phyloP scores from a whole-genome alignment of 208 protist genomes.

The Leishmania tropica region DNA sequence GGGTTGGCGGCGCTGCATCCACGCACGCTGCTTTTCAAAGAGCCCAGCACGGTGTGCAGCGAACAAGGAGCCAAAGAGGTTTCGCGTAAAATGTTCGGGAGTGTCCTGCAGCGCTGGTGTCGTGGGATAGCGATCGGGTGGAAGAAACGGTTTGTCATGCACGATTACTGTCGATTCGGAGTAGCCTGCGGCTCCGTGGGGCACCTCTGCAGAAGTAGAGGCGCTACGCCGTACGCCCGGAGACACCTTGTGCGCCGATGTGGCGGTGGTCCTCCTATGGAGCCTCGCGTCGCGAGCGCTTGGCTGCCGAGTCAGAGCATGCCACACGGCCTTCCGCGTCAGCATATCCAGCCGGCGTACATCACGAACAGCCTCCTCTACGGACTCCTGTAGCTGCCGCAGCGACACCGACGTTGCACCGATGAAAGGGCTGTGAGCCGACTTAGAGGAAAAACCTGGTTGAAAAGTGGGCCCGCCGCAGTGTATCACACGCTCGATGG shows the following conservation, averaged over 20 bases:
- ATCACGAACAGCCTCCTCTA: slow-evolving; percentile 42
- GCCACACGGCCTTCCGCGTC: slow-evolving; percentile 67
- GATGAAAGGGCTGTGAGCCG: background rate
- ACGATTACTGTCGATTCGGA: background rate
- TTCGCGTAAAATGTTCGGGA: slow-evolving; percentile 31
- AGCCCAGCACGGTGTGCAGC: slow-evolving; percentile 21
- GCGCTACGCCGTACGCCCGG: background rate
- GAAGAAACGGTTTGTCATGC: slow-evolving; percentile 37
- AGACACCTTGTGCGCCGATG: background rate
- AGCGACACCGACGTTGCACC: slow-evolving; percentile 14
- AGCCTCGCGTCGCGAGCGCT: background rate
- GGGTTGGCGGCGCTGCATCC: slow-evolving; percentile 15
- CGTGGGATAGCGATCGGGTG: slow-evolving; percentile 38
- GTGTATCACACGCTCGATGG: slow-evolving; percentile 25
- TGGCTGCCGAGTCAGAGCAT: slow-evolving; percentile 33
- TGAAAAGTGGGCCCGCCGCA: background rate
- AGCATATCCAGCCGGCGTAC: slow-evolving; percentile 47
- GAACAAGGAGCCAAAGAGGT: slow-evolving; percentile 32
- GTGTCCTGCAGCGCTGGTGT: slow-evolving; percentile 25
- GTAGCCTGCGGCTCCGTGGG: background rate
- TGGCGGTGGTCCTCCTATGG: background rate
- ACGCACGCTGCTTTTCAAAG: slow-evolving; percentile 19
- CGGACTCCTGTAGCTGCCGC: slow-evolving; percentile 31
- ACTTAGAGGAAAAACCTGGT: background rate
- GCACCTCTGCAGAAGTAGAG: background rate